These are phyloP conservation scores for Geotrichum histeridarum DNA, from an alignment of 1,139 yeast species.

Conservation along the genomic window DNA sequence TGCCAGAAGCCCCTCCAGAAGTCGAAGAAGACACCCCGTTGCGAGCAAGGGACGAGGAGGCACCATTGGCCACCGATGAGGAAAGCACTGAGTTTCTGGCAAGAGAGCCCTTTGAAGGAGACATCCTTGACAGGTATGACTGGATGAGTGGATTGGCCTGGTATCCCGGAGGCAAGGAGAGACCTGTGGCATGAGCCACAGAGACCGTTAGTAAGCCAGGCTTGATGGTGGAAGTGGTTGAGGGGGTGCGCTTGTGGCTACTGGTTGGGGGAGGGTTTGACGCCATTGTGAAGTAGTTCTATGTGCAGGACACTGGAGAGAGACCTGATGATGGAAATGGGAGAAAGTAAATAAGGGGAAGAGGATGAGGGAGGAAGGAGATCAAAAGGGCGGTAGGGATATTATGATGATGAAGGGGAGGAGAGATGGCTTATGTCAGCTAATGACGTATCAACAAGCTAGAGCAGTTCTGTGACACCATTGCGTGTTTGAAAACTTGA, in stretches of 20 bases:
- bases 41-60: neutral
- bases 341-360: conserved; percentile 4
- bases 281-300: conserved; percentile 4
- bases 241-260: conserved; percentile 17
- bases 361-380: conserved; percentile 1
- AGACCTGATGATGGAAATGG: neutral
- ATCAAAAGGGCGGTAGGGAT: conserved; percentile 6
- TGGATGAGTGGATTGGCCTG: conserved; percentile 20
- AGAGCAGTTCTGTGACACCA: no score
- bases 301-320: neutral
- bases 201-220: conserved; percentile 73
- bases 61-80: conserved; percentile 17
- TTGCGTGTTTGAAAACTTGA: no score
- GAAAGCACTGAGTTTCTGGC: conserved; percentile 20
- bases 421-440: conserved; percentile 1
- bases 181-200: conserved; percentile 55
- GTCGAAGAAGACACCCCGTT: conserved; percentile 27
- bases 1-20: conserved; percentile 17
- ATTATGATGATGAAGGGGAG: neutral
- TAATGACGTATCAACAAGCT: no score
- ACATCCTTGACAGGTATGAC: conserved; percentile 12
- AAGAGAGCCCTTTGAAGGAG: conserved; percentile 10
- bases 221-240: conserved; percentile 37
- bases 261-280: conserved; percentile 7
- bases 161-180: conserved; percentile 55